These are phyloP conservation scores for Trypanosoma melophagium DNA, from an alignment of 208 protist species.

Conservation along the genomic window DNA sequence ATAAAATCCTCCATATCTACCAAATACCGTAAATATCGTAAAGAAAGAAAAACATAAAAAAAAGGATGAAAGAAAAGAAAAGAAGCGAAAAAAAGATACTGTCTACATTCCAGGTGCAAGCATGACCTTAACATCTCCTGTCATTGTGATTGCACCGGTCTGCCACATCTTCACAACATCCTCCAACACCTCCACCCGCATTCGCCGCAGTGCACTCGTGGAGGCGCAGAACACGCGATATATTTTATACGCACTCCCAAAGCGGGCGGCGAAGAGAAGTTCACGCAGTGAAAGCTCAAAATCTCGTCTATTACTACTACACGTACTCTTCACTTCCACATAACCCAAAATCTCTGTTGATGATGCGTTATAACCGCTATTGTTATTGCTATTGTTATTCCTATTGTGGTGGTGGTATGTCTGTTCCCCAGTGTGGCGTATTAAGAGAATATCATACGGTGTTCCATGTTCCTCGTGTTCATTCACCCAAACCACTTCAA, in stretches of 20 bases:
- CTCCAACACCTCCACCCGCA: constrained; percentile 50
- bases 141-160: constrained; percentile 58
- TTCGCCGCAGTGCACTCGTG: constrained; percentile 37
- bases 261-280: constrained; percentile 77
- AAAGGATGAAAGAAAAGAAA: constrained; percentile 5
- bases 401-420: neutral
- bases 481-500: constrained; percentile 81
- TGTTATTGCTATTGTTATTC: neutral
- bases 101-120: constrained; percentile 16
- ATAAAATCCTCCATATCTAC: too few species aligned
- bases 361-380: too few species aligned
- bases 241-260: constrained; percentile 62
- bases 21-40: too few species aligned
- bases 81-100: constrained; percentile 13
- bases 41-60: constrained; percentile 7
- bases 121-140: constrained; percentile 70
- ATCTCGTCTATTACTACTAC: constrained; percentile 42
- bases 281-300: constrained; percentile 85
- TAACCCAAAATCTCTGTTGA: constrained; percentile 49
- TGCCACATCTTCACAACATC: constrained; percentile 73
- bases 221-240: constrained; percentile 82
- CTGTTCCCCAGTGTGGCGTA: constrained; percentile 17
- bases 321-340: constrained; percentile 86
- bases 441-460: constrained; percentile 80
- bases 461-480: constrained; percentile 54